Evolutionary conservation across 2,329 filamentous ascomycete genomes (phyloP), one percentile per base, ranked within the genome.

Genomic region (Monilinia aucupariae): DNA sequence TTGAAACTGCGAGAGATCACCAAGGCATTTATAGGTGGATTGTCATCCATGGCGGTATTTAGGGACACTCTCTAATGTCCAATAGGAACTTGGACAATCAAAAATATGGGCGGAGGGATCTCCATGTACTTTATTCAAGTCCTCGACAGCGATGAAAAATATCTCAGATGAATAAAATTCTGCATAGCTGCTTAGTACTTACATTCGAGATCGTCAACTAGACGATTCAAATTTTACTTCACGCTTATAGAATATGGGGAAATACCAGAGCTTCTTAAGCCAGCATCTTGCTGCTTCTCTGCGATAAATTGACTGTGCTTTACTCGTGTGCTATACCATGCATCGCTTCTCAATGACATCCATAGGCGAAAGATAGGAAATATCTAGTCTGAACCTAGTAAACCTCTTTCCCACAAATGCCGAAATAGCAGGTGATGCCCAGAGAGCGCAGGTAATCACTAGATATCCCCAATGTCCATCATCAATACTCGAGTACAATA

Each of bases 1-100:
- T 43, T 71, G 67, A 65, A 45, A 59, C 30, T 32, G 15, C 15
- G 15, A 39, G 17, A n/a, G 41, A 45, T n/a, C 9, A 45, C n/a
- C 20, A n/a, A n/a, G 41, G 41, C 7, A 22, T n/a, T 22, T 45
- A n/a, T 20, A 45, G 20, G 13, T 15, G 7, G n/a, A 2, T 17
- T 45, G 7, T n/a, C 20, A n/a, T 12, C 37, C 13, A 39, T 6
- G 20, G 41, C n/a, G 8, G 41, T 10, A 22, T 7, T 9, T 9
- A n/a, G 8, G 1, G 20, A 20, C 13, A 7, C 17, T 43, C n/a
- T 43, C 8, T 9, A 9, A 45, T 45, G 20, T 45, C 17, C 9
- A 9, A 1, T n/a, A 43, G 3, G 17, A n/a, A 20, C 17, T 43
- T 17, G 41, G 17, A 20, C 7, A 43, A 43, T 43, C 4, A 43